Percentiles rank a stretch among this genome's conserved stretches.
Evolutionary conservation across 1,284 basidiomycete species (phyloP).

Genomic region (Tetrapyrgos nigripes): DNA sequence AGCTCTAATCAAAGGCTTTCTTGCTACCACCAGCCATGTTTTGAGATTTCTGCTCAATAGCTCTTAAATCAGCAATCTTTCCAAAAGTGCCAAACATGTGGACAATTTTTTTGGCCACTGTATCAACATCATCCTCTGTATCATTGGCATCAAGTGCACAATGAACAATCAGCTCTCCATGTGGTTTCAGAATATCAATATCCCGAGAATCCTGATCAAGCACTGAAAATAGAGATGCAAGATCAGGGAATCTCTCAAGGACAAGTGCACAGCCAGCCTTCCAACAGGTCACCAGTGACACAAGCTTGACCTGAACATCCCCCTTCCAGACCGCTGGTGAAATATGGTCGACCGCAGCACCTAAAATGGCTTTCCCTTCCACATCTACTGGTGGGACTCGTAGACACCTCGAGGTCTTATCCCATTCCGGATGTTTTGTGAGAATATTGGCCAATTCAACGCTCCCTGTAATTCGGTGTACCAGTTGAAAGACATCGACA

Average conservation of each 20-base stretch:
- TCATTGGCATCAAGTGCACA: neutral
- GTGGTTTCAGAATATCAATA: too few species aligned
- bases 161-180: neutral
- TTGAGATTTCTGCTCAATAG: too few species aligned
- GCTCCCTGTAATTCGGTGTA: too few species aligned
- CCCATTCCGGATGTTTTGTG: constrained; percentile 43
- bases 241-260: neutral
- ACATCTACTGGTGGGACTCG: neutral
- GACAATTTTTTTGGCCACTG: too few species aligned
- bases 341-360: neutral
- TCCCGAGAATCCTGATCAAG: neutral
- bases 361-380: neutral
- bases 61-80: neutral
- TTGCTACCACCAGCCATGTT: too few species aligned
- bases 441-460: constrained; percentile 39
- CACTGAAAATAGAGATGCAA: neutral
- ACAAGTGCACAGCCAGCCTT: neutral
- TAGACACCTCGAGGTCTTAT: constrained; percentile 34
- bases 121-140: neutral
- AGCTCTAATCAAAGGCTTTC: too few species aligned
- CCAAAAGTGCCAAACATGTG: too few species aligned
- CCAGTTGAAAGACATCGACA: constrained; percentile 36
- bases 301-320: neutral
- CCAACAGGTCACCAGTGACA: neutral
- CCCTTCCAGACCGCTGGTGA: neutral